Percentiles rank a stretch among this genome's conserved stretches.
phyloP scores from a whole-genome alignment of 1,139 yeast species.

The Yamadazyma diddensiae region DNA sequence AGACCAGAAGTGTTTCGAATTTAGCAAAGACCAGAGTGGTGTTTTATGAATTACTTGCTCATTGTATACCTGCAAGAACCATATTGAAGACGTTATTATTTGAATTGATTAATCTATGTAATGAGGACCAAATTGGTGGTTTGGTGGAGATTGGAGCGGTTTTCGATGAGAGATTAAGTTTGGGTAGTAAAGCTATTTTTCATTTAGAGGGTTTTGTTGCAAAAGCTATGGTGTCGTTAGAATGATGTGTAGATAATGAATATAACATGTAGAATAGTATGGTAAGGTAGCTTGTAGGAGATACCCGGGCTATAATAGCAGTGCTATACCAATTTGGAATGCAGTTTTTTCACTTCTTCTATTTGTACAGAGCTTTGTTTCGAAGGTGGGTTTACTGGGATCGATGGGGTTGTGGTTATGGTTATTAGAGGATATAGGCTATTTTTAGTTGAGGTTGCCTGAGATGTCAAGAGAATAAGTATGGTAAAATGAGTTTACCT shows the following conservation, averaged over 20 bases:
- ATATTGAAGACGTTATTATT: slow-evolving; percentile 69
- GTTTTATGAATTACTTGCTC: slow-evolving; percentile 82
- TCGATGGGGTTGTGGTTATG: too few relatives aligned
- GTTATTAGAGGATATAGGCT: too few relatives aligned
- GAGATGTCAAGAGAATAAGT: too few relatives aligned
- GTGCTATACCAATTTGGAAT: too few relatives aligned
- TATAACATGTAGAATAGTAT: not conserved
- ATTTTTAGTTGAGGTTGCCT: too few relatives aligned
- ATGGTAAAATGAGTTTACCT: too few relatives aligned
- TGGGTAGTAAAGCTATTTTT: slow-evolving; percentile 87
- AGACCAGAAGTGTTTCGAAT: slow-evolving; percentile 66
- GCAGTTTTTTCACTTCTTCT: too few relatives aligned
- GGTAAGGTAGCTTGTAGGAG: too few relatives aligned
- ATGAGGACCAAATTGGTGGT: slow-evolving; percentile 36
- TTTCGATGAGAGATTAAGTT: slow-evolving; percentile 83
- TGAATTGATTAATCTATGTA: slow-evolving; percentile 46
- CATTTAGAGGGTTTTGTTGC: slow-evolving; percentile 96
- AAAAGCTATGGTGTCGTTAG: slow-evolving; percentile 67
- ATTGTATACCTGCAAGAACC: slow-evolving; percentile 85
- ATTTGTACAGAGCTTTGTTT: too few relatives aligned
- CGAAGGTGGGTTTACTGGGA: too few relatives aligned
- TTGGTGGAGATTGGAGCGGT: slow-evolving; percentile 68
- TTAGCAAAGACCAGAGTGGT: slow-evolving; percentile 71
- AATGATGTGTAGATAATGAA: too few relatives aligned
- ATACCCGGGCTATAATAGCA: too few relatives aligned